Base-by-base conservation (phyloP, 768 basidiomycete species). In the Cystofilobasidium bisporidii region DNA sequence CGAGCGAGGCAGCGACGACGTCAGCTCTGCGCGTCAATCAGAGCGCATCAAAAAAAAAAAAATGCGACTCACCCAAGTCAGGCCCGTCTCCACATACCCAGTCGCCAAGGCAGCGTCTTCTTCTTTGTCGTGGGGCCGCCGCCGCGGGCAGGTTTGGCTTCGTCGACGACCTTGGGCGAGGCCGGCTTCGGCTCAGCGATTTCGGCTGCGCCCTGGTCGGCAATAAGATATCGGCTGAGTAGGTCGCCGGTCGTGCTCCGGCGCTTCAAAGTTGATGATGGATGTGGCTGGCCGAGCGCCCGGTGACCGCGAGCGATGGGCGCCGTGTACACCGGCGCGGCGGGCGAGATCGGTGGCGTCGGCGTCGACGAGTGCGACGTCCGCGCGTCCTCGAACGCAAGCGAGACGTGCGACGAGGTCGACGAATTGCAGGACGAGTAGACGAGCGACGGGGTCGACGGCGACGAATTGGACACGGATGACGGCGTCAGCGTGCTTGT, bases 231-330 rank as follows among this genome's bases (percentile, higher is more conserved):
- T 1, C 53, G 53, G 30, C 30, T 30, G 28, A 56, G 53, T 8
- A 56, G 53, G 53, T 56, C 53, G 53, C 53, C 53, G 14, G 53
- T 56, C 53, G 53, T 56, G 30, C 53, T 56, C 9, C 53, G 53
- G 8, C 53, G 53, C 30, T 56, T 56, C 10, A 56, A 30, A 26
- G n/a, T 50, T 24, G 10, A 11, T 1, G 53, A 30, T n/a, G n/a
- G n/a, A n/a, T n/a, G n/a, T n/a, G n/a, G n/a, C n/a, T n/a, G n/a
- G n/a, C n/a, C n/a, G n/a, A n/a, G n/a, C n/a, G n/a, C n/a, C n/a
- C n/a, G n/a, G n/a, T n/a, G n/a, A n/a, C n/a, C n/a, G n/a, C 53
- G 53, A 56, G 53, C 9, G 50, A 26, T 20, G 50, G 50, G 9
- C 50, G 50, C 18, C 5, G 50, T 10, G 4, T 17, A 24, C 6